These are phyloP conservation scores for Emydomyces testavorans DNA, from an alignment of 2,329 filamentous ascomycete species.

Conservation along the genomic window DNA sequence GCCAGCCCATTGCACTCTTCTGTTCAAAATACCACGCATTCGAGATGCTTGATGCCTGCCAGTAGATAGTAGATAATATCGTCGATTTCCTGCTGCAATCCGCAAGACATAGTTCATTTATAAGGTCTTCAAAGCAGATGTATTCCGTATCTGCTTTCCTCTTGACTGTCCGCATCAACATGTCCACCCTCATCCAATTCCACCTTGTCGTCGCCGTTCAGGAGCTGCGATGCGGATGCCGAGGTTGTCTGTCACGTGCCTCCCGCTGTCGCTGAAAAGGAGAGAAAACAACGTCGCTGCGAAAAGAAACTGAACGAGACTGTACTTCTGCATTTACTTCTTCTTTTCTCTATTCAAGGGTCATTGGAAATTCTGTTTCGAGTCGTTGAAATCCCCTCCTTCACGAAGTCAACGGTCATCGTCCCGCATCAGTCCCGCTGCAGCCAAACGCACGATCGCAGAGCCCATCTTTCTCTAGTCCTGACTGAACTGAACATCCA, in stretches of 20 bases:
- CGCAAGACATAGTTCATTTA: too few relatives aligned
- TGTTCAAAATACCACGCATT: too few relatives aligned
- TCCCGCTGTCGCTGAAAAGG: neutral
- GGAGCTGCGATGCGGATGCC: slow-evolving; percentile 7
- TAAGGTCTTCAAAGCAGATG: too few relatives aligned
- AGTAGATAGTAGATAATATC: too few relatives aligned
- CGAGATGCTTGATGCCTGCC: too few relatives aligned
- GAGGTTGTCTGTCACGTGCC: slow-evolving; percentile 11
- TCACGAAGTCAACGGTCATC: neutral
- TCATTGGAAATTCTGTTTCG: neutral
- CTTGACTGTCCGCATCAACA: too few relatives aligned
- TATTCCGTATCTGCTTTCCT: too few relatives aligned
- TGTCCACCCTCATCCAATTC: too few relatives aligned
- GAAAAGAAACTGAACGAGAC: neutral
- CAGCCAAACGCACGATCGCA: neutral
- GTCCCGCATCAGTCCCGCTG: neutral
- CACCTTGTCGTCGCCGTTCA: too few relatives aligned
- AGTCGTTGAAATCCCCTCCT: neutral
- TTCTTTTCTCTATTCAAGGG: neutral
- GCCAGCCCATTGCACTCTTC: too few relatives aligned
- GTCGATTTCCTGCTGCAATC: too few relatives aligned
- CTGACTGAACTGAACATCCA: too few relatives aligned
- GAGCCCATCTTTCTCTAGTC: neutral
- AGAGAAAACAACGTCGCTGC: neutral
- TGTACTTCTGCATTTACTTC: neutral